phyloP scores from a whole-genome alignment of 345 rosid genomes.

The Stellera chamaejasme region DNA sequence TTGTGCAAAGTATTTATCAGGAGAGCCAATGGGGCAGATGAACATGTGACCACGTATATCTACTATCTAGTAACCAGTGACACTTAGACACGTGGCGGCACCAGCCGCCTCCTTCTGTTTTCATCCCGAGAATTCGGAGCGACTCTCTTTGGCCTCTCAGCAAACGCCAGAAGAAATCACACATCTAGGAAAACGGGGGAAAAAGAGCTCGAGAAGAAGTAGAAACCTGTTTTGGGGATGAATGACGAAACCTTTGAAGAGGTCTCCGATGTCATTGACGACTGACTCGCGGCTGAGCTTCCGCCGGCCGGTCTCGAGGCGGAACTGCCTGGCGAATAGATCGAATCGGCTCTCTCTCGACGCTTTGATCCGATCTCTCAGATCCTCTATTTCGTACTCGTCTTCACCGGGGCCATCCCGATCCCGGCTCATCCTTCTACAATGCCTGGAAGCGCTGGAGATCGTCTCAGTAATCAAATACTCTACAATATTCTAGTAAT shows the following conservation, averaged over 20 bases:
- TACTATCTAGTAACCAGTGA: neutral
- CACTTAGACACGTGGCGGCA: neutral
- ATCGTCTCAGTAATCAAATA: too few relatives aligned
- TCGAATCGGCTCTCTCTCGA: constrained; percentile 35
- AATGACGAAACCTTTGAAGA: constrained; percentile 44
- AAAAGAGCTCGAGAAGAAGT: neutral
- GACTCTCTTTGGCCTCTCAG: neutral
- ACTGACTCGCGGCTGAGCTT: constrained; percentile 28
- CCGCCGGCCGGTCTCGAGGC: constrained; percentile 20
- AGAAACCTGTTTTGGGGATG: constrained; percentile 78
- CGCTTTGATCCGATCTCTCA: constrained; percentile 30
- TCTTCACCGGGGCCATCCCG: too few relatives aligned
- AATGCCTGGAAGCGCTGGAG: too few relatives aligned
- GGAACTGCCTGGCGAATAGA: constrained; percentile 30
- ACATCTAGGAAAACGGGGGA: neutral
- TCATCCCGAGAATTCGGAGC: neutral
- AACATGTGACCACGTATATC: neutral
- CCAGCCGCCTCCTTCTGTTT: neutral
- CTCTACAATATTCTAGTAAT: too few relatives aligned
- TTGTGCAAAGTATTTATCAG: neutral
- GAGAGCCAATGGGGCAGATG: neutral
- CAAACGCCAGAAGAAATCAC: neutral
- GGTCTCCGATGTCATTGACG: constrained; percentile 43
- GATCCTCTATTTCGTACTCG: constrained; percentile 29
- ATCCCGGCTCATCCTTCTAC: too few relatives aligned